Evolutionary conservation across 2,329 filamentous ascomycete genomes (phyloP).

Genomic region (Hirsutella rhossiliensis): DNA sequence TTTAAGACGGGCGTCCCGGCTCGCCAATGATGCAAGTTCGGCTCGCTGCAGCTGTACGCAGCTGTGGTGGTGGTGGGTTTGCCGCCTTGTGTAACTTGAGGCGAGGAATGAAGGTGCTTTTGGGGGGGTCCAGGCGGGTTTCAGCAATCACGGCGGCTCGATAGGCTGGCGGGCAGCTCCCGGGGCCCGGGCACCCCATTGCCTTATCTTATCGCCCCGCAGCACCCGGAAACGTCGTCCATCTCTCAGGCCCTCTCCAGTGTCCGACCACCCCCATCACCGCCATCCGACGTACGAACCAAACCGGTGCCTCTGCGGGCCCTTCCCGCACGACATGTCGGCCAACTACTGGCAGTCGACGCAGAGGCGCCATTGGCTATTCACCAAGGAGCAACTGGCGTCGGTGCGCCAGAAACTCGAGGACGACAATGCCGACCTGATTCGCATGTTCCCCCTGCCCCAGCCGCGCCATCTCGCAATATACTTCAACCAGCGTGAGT

Average conservation of each 20-base stretch:
- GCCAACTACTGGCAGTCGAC: slow-evolving; percentile 96
- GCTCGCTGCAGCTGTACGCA: not conserved
- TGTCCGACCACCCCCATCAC: not conserved
- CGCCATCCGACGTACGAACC: not conserved
- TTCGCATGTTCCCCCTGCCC: slow-evolving; percentile 71
- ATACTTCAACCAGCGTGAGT: slow-evolving; percentile 79
- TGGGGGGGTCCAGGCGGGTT: not conserved
- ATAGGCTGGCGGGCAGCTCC: slow-evolving; percentile 1
- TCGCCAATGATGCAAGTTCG: not conserved
- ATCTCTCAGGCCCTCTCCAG: not conserved
- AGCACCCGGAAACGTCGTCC: not conserved
- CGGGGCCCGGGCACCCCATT: not conserved
- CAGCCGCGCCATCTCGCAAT: slow-evolving; percentile 75
- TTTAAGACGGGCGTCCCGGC: not conserved
- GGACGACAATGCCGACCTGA: slow-evolving; percentile 60
- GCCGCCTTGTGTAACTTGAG: not conserved
- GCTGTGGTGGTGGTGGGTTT: too few species aligned
- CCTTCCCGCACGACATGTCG: slow-evolving; percentile 47
- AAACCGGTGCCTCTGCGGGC: slow-evolving; percentile 4
- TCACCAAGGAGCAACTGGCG: slow-evolving; percentile 69
- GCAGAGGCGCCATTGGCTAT: slow-evolving; percentile 83
- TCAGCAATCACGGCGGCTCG: slow-evolving; percentile 3
- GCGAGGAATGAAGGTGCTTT: not conserved
- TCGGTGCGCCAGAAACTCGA: slow-evolving; percentile 65
- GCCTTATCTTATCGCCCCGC: slow-evolving; percentile 5